A percentile compares a stretch with the other conserved stretches of the same genome.
phyloP scores from a whole-genome alignment of 805 yeast species.

The Lachancea waltii region DNA sequence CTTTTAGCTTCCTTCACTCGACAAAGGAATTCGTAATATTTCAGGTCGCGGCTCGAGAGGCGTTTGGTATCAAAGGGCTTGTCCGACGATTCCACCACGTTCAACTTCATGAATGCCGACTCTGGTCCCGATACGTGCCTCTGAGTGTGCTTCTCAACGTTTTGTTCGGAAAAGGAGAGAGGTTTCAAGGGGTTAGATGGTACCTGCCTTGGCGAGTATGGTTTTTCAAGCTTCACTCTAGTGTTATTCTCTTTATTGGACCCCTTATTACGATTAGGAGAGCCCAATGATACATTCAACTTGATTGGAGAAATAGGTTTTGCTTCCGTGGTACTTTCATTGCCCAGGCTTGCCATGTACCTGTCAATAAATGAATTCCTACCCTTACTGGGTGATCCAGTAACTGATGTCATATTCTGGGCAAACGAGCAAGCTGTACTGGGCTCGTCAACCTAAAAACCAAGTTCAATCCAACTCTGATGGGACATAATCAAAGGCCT shows the following conservation, averaged over 20 bases:
- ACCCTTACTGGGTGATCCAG: slow-evolving; percentile 19
- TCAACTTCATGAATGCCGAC: background rate
- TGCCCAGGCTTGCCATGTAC: slow-evolving; percentile 23
- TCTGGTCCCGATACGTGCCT: background rate
- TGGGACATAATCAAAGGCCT: no score
- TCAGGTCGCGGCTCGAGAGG: slow-evolving; percentile 18
- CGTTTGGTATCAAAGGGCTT: slow-evolving; percentile 3
- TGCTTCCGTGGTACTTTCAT: slow-evolving; percentile 14
- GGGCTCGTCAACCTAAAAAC: no score
- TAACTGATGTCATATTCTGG: slow-evolving; percentile 14
- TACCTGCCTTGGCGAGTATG: background rate
- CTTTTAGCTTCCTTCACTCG: slow-evolving; percentile 73
- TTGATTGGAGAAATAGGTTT: slow-evolving; percentile 21
- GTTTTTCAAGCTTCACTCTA: background rate
- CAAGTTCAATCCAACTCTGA: no score
- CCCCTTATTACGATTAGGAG: background rate
- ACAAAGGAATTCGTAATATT: slow-evolving; percentile 73
- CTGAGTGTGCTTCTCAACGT: background rate
- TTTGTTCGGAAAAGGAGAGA: slow-evolving; percentile 1
- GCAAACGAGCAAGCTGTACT: no score
- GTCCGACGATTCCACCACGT: background rate
- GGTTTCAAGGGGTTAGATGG: slow-evolving; percentile 1
- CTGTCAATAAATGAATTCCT: slow-evolving; percentile 13
- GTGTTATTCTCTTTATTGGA: background rate
- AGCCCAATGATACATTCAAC: background rate